Evolutionary conservation across 331 rosid genomes (phyloP).

Genomic region (Quercus lobata): DNA sequence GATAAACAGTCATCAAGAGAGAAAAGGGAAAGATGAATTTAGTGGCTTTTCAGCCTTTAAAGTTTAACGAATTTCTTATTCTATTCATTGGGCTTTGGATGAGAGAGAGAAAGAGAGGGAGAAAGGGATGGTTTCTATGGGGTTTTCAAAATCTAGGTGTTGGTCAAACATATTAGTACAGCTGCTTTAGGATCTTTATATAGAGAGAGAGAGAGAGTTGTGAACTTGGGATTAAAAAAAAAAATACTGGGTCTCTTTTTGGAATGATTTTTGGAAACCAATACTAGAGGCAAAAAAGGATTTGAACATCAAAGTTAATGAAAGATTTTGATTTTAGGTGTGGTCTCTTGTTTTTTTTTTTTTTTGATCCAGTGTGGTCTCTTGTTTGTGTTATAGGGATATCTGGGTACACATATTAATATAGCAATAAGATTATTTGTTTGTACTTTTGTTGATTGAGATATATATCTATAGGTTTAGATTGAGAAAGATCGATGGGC

Average conservation of each 20-base stretch:
- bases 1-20: slow-evolving; percentile 1
- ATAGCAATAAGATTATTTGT: neutral
- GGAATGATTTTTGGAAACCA: neutral
- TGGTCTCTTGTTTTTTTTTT: neutral
- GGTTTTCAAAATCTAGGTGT: slow-evolving; percentile 28
- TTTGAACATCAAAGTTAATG: slow-evolving; percentile 7
- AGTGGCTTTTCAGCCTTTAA: slow-evolving; percentile 17
- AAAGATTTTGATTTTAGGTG: neutral
- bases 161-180: slow-evolving; percentile 49
- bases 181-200: slow-evolving; percentile 7
- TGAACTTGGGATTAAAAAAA: neutral
- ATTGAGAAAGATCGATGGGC: slow-evolving; percentile 43
- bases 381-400: neutral
- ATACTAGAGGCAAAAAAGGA: neutral
- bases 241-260: slow-evolving; percentile 1
- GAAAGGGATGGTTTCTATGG: slow-evolving; percentile 20
- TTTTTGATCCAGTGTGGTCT: too few species aligned
- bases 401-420: neutral
- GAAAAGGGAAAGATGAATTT: slow-evolving; percentile 7
- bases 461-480: neutral
- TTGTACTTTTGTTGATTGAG: neutral
- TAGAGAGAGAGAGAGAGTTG: neutral
- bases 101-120: neutral
- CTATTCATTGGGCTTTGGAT: slow-evolving; percentile 22
- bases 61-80: slow-evolving; percentile 20